Percentiles rank a stretch among this genome's conserved stretches.
Evolutionary conservation across 345 rosid species (phyloP).

Genomic region (Eucalyptus grandis): DNA sequence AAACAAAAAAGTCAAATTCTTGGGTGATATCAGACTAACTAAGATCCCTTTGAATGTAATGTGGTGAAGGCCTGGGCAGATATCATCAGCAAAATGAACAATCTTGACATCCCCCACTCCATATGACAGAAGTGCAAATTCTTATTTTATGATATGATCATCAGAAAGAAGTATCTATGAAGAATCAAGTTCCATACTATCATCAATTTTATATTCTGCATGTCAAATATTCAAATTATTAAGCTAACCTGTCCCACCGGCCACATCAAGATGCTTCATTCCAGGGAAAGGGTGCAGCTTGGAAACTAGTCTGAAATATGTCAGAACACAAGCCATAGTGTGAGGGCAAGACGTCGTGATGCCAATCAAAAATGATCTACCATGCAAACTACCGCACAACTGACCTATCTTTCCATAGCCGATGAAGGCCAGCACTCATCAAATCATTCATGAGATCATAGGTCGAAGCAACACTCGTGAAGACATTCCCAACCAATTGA

Average conservation of each 20-base stretch:
- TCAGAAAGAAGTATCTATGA: not conserved
- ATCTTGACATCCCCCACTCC: not conserved
- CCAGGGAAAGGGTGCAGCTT: conserved; percentile 83
- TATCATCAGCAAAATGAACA: not conserved
- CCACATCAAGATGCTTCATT: conserved; percentile 98
- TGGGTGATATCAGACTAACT: not conserved
- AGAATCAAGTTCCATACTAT: not conserved
- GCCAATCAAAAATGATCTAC: not conserved
- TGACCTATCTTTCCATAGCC: conserved; percentile 96
- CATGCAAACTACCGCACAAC: not conserved
- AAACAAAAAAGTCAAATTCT: not conserved
- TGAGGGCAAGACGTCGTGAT: not conserved
- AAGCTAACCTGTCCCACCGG: conserved; percentile 82
- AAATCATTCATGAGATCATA: conserved; percentile 98
- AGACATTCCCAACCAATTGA: conserved; percentile 74
- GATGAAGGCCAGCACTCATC: conserved; percentile 90
- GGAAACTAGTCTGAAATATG: conserved; percentile 57
- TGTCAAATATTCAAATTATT: not conserved
- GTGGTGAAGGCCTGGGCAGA: not conserved
- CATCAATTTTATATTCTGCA: not conserved
- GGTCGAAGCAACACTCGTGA: conserved; percentile 79
- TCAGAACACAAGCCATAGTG: not conserved
- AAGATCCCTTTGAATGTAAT: not conserved
- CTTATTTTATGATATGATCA: not conserved
- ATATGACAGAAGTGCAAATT: not conserved